A percentile compares a stretch with the other conserved stretches of the same genome.
Conservation (phyloP, 1,284 basidiomycete genomes). For the Microbotryomycetes sp. region DNA sequence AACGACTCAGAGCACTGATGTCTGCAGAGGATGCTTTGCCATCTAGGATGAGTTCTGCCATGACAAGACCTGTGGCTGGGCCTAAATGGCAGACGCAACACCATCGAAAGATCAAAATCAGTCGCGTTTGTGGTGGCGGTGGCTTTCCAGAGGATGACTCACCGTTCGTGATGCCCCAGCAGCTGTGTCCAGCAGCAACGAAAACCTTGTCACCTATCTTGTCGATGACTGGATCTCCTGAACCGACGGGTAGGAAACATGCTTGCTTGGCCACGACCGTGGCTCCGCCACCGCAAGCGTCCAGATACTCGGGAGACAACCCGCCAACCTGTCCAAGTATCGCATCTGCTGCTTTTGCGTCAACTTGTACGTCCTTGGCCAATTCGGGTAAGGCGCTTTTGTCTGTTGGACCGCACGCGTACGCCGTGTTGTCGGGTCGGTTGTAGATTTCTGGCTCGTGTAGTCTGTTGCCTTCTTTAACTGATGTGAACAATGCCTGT, state of each 20-base stretch:
- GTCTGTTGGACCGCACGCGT: conserved; percentile 43
- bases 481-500: conserved; percentile 51
- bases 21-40: conserved; percentile 50
- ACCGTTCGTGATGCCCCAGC: conserved; percentile 47
- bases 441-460: conserved; percentile 48
- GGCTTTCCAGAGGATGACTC: conserved; percentile 25
- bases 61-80: conserved; percentile 50
- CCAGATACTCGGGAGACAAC: conserved; percentile 46
- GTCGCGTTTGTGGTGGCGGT: too few relatives aligned
- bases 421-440: conserved; percentile 43
- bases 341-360: conserved; percentile 41
- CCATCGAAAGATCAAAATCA: neutral
- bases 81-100: conserved; percentile 36
- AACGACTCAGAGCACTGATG: conserved; percentile 46
- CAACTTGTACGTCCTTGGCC: conserved; percentile 39
- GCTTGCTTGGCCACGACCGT: conserved; percentile 47
- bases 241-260: conserved; percentile 52
- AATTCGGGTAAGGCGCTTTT: conserved; percentile 37
- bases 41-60: conserved; percentile 51
- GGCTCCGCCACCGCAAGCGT: conserved; percentile 37
- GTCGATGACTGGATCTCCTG: conserved; percentile 50
- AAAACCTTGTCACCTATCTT: conserved; percentile 47
- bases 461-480: conserved; percentile 44
- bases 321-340: conserved; percentile 47
- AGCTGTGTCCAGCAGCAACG: conserved; percentile 47